These are phyloP conservation scores for Verbena officinalis DNA, from an alignment of 257 asterid species.

Conservation along the genomic window DNA sequence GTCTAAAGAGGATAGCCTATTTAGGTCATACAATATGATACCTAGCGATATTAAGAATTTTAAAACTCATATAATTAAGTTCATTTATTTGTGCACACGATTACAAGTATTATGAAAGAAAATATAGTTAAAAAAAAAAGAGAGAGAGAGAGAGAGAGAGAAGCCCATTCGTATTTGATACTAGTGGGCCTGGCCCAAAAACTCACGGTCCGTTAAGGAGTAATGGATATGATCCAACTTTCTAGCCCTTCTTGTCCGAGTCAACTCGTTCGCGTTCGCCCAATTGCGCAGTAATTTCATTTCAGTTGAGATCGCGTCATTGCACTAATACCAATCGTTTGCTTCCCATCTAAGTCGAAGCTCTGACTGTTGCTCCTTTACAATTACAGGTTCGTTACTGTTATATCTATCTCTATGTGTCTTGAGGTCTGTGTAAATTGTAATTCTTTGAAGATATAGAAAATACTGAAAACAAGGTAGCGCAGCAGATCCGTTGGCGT, in stretches of 20 bases:
- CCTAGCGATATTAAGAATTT: no score
- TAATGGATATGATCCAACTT: neutral
- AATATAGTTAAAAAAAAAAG: no score
- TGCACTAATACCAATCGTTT: constrained; percentile 33
- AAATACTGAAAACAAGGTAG: constrained; percentile 26
- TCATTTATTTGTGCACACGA: no score
- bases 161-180: neutral
- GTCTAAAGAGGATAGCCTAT: no score
- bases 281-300: constrained; percentile 26
- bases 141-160: no score
- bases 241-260: constrained; percentile 20
- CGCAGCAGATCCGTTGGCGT: constrained; percentile 27
- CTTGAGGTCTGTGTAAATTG: neutral
- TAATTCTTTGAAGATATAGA: neutral
- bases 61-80: no score
- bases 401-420: neutral
- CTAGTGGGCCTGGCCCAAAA: neutral
- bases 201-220: neutral
- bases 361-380: neutral
- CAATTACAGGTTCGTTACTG: constrained; percentile 21
- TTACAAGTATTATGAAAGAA: no score
- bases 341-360: constrained; percentile 43
- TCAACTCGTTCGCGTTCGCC: constrained; percentile 35
- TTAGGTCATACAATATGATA: no score
- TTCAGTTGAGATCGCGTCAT: constrained; percentile 33